Evolutionary conservation across 2,329 filamentous ascomycete genomes (phyloP).

Genomic region (Phaeophleospora eucalypticola): DNA sequence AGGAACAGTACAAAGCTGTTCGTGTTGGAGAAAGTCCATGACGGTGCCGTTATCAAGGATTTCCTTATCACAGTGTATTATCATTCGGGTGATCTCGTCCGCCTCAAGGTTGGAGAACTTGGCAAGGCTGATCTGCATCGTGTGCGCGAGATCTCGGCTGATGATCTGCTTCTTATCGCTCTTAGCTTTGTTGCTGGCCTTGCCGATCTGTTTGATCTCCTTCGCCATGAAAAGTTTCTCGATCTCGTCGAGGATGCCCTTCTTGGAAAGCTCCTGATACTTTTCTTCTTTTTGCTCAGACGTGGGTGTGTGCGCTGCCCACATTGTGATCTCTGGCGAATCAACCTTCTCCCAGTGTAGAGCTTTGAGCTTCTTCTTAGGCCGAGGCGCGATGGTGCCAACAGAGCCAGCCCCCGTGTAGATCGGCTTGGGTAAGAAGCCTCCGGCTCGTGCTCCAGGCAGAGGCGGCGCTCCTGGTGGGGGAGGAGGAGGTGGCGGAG

Average conservation of each 20-base stretch:
- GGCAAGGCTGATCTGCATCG: slow-evolving; percentile 86
- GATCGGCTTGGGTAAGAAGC: slow-evolving; percentile 66
- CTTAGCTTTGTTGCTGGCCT: slow-evolving; percentile 61
- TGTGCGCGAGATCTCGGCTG: slow-evolving; percentile 81
- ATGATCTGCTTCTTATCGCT: slow-evolving; percentile 98
- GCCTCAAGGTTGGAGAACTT: slow-evolving; percentile 84
- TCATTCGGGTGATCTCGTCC: slow-evolving; percentile 84
- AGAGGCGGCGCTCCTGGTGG: slow-evolving; percentile 64
- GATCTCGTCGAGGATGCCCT: slow-evolving; percentile 94
- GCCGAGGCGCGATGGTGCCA: slow-evolving; percentile 73
- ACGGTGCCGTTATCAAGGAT: slow-evolving; percentile 85
- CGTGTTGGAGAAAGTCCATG: slow-evolving; percentile 93
- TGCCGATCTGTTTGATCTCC: slow-evolving; percentile 84
- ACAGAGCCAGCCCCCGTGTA: slow-evolving; percentile 56
- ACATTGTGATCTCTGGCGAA: slow-evolving; percentile 83
- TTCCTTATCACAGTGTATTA: slow-evolving; percentile 89
- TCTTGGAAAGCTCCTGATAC: slow-evolving; percentile 86
- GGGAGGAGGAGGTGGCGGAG: slow-evolving; percentile 55
- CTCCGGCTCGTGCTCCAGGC: slow-evolving; percentile 57
- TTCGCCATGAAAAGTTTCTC: slow-evolving; percentile 97
- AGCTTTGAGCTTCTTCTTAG: slow-evolving; percentile 99
- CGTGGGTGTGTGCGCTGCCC: slow-evolving; percentile 83
- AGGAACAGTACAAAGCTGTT: slow-evolving; percentile 86
- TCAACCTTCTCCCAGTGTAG: slow-evolving; percentile 99
- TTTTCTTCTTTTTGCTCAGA: slow-evolving; percentile 89